Evolutionary conservation across 352 stramenopile genomes (phyloP), one percentile per base, ranked within the genome.

Genomic region (Pythium sukuiense): DNA sequence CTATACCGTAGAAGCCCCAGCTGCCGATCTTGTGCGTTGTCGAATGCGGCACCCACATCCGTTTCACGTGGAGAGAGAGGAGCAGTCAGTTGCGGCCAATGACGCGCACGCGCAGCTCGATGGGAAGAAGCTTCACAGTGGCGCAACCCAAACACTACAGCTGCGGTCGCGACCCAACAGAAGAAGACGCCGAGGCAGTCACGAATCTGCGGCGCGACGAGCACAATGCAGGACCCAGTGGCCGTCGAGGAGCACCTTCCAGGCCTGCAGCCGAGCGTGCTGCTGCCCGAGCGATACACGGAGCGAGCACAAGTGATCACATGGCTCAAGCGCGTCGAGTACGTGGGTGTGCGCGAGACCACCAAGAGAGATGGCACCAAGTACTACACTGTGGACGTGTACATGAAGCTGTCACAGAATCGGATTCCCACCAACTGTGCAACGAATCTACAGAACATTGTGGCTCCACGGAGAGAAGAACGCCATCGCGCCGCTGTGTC

Each of bases 401-500:
- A 53, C 49, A 41, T 52, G 18, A 37, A 52, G 37, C 33, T 59
- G 30, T 11, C 59, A 6, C 59, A 66, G 32, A 57, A 24, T 20
- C 30, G 30, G 0, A 50, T 53, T 53, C 24, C 27, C 1, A 30
- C n/a, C 43, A 37, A 57, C 13, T 49, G 29, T 3, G 13, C n/a
- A 11, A 55, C 27, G 29, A 18, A 55, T 37, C 24, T 32, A 2
- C 8, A 30, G 3, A n/a, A 6, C 56, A 29, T 24, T 14, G 9
- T n/a, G n/a, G 39, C 33, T 33, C 18, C 14, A 30, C 2, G 37
- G 13, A 57, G 2, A n/a, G 8, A 27, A 33, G 33, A 3, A 2
- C 20, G 16, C 39, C 61, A 69, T n/a, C 46, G 55, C 29, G 73
- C 81, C 2, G 79, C 86, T 55, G 76, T 82, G 37, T 70, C 73